Conservation (phyloP, 768 basidiomycete genomes). For the Tulasnella calospora region DNA sequence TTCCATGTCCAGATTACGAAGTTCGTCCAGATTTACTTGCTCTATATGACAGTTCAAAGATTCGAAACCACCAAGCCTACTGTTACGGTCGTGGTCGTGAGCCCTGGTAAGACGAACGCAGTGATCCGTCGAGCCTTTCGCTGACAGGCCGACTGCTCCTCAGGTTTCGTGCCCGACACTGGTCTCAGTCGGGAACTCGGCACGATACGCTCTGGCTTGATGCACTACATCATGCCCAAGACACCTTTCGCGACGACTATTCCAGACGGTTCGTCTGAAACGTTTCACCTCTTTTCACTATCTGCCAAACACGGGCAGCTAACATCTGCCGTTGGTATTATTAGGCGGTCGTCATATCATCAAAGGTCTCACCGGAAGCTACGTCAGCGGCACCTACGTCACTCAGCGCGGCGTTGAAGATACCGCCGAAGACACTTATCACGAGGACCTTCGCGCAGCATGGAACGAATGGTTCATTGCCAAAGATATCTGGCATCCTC, state of each 20-base stretch:
- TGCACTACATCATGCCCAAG: constrained; percentile 24
- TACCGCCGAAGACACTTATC: constrained; percentile 21
- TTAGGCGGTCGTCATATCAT: constrained; percentile 16
- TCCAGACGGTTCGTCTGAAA: constrained; percentile 25
- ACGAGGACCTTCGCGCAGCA: constrained; percentile 4
- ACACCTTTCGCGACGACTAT: constrained; percentile 28
- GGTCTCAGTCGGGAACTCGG: constrained; percentile 24
- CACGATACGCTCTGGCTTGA: background rate
- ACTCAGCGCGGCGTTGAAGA: constrained; percentile 9
- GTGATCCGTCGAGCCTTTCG: background rate
- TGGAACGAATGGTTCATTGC: constrained; percentile 22
- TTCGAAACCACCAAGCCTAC: constrained; percentile 8
- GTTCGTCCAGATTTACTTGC: constrained; percentile 26
- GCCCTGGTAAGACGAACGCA: constrained; percentile 22
- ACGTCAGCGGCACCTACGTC: constrained; percentile 25
- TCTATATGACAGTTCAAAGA: constrained; percentile 18
- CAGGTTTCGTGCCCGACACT: constrained; percentile 32
- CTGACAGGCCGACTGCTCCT: background rate
- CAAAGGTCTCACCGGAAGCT: constrained; percentile 13
- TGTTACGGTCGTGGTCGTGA: constrained; percentile 22
- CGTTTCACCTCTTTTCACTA: background rate
- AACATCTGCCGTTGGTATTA: background rate
- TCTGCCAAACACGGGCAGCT: background rate
- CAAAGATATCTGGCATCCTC: constrained; percentile 12
- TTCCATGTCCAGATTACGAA: constrained; percentile 24